A percentile compares a stretch with the other conserved stretches of the same genome.
phyloP scores from a whole-genome alignment of 805 yeast species.

The Saccharomycopsis sp. region DNA sequence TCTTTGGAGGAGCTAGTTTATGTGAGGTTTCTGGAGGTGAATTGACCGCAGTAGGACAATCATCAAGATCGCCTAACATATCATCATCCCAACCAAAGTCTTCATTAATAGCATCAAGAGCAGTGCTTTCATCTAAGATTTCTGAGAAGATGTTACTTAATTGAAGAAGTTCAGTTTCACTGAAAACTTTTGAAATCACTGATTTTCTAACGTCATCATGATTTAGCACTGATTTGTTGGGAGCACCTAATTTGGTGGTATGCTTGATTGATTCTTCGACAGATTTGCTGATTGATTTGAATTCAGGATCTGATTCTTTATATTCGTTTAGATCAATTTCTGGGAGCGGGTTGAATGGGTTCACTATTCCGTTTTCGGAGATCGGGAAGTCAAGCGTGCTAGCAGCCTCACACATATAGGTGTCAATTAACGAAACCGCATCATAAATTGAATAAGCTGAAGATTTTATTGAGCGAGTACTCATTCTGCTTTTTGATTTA shows the following conservation, averaged over 20 bases:
- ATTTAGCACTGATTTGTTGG: neutral
- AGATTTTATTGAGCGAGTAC: conserved; percentile 2
- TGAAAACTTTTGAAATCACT: conserved; percentile 17
- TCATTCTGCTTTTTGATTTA: conserved; percentile 3
- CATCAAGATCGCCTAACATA: conserved; percentile 5
- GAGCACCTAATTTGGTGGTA: neutral
- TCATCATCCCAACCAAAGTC: conserved; percentile 8
- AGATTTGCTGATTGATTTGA: conserved; percentile 1
- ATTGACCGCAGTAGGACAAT: conserved; percentile 16
- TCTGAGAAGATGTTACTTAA: conserved; percentile 14
- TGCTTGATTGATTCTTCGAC: conserved; percentile 1
- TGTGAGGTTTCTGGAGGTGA: conserved; percentile 11
- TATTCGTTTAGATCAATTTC: conserved; percentile 5
- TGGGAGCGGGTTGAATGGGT: conserved; percentile 15
- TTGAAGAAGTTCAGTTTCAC: conserved; percentile 16
- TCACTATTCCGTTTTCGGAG: neutral
- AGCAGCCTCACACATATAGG: conserved; percentile 14
- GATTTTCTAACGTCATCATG: conserved; percentile 12
- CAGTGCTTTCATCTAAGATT: neutral
- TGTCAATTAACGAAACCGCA: conserved; percentile 18
- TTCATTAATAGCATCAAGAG: neutral
- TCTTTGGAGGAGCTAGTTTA: neutral
- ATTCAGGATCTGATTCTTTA: neutral
- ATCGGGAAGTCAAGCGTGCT: conserved; percentile 9
- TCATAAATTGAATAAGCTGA: conserved; percentile 9